Evolutionary conservation across 352 stramenopile genomes (phyloP).

Genomic region (Aphanomyces astaci): DNA sequence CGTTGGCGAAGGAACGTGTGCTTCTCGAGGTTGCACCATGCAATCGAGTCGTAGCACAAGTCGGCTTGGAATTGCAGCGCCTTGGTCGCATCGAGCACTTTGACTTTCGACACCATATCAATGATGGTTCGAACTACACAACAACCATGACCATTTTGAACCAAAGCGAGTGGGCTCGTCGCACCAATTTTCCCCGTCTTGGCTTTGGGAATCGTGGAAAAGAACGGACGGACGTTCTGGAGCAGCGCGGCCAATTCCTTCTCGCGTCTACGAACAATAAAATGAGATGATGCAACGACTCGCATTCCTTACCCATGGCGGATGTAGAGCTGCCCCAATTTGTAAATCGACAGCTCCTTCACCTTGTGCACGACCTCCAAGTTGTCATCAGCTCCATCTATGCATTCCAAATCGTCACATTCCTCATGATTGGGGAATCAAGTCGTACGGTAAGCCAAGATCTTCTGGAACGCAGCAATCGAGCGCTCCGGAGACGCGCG

Average conservation of each 20-base stretch:
- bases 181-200: constrained; percentile 97
- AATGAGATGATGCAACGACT: neutral
- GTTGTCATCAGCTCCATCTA: constrained; percentile 35
- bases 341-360: constrained; percentile 96
- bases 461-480: constrained; percentile 57
- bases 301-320: constrained; percentile 66
- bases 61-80: constrained; percentile 91
- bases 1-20: constrained; percentile 97
- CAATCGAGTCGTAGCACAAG: constrained; percentile 94
- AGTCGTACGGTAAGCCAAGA: constrained; percentile 57
- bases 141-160: constrained; percentile 6
- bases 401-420: neutral
- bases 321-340: constrained; percentile 88
- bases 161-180: constrained; percentile 15
- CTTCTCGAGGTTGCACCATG: constrained; percentile 90
- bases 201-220: constrained; percentile 92
- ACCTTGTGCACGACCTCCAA: constrained; percentile 80
- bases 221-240: constrained; percentile 88
- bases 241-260: constrained; percentile 83
- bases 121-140: constrained; percentile 93
- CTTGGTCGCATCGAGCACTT: constrained; percentile 78
- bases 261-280: constrained; percentile 67
- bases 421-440: neutral
- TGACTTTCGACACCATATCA: constrained; percentile 92
- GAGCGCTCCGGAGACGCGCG: constrained; percentile 33